Conservation (phyloP, 1,284 basidiomycete species). For the Ustilago esculenta region DNA sequence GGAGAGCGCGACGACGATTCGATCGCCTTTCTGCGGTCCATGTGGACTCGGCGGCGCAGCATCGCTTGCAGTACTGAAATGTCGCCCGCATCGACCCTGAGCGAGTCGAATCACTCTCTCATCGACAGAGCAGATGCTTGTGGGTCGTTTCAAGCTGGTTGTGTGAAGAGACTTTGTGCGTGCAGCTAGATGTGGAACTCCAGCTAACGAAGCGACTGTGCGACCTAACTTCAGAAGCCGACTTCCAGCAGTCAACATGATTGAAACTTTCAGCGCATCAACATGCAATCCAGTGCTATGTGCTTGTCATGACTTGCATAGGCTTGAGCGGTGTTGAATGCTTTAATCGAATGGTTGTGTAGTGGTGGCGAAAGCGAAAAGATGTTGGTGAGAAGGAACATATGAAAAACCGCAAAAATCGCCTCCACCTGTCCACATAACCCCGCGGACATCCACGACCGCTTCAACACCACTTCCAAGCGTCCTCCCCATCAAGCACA, state of each 20-base stretch:
- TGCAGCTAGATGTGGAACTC: no score
- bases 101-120: no score
- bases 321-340: no score
- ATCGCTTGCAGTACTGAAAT: no score
- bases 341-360: no score
- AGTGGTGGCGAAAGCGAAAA: no score
- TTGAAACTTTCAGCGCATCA: neutral
- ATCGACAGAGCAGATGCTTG: neutral
- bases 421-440: conserved; percentile 16
- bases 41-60: no score
- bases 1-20: conserved; percentile 88
- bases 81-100: no score
- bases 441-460: no score
- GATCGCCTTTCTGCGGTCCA: conserved; percentile 66
- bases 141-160: neutral
- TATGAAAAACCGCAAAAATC: neutral
- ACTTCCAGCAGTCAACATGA: neutral
- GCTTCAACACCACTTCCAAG: no score
- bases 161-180: no score
- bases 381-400: no score
- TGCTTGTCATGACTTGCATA: neutral
- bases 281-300: conserved; percentile 1
- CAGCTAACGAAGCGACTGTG: neutral
- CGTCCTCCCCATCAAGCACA: neutral
- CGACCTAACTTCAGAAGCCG: neutral